Evolutionary conservation across 2,329 filamentous ascomycete species (phyloP).

Genomic region (Nakataea oryzae): DNA sequence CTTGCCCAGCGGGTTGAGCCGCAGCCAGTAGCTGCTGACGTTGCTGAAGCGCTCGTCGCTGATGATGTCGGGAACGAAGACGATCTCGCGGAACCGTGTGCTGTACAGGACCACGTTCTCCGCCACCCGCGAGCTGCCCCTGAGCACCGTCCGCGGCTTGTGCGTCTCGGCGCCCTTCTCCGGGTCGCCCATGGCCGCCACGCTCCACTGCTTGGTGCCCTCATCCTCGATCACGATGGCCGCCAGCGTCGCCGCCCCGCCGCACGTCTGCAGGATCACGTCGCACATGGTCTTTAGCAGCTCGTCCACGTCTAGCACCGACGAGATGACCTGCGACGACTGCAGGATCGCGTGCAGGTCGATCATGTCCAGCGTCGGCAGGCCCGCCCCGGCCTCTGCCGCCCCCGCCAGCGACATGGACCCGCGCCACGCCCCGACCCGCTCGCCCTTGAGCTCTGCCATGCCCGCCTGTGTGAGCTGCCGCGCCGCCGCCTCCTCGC

Average conservation of each 20-base stretch:
- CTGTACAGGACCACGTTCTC: constrained; percentile 70
- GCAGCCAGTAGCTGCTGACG: constrained; percentile 58
- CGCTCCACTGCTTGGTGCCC: constrained; percentile 52
- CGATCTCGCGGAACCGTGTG: constrained; percentile 63
- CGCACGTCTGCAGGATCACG: constrained; percentile 69
- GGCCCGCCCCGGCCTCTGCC: constrained; percentile 28
- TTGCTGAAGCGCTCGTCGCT: constrained; percentile 72
- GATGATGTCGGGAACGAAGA: constrained; percentile 64
- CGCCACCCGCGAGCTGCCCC: constrained; percentile 57
- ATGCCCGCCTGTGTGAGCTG: constrained; percentile 30
- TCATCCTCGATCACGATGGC: constrained; percentile 66
- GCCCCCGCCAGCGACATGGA: constrained; percentile 45
- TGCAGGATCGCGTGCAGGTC: constrained; percentile 70
- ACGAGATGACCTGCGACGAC: constrained; percentile 71
- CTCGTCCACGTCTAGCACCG: constrained; percentile 64
- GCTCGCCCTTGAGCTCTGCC: constrained; percentile 42
- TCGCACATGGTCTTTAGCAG: constrained; percentile 73
- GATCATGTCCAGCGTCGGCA: constrained; percentile 73
- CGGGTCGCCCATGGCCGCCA: constrained; percentile 64
- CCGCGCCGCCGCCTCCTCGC: constrained; percentile 33
- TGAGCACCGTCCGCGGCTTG: constrained; percentile 52
- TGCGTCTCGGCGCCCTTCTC: constrained; percentile 59
- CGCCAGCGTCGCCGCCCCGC: constrained; percentile 57
- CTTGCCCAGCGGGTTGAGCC: constrained; percentile 58
- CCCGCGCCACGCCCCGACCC: constrained; percentile 53